Percentiles rank a stretch among this genome's conserved stretches.
Conservation (phyloP, 208 protist genomes). For the Angomonas deanei region DNA sequence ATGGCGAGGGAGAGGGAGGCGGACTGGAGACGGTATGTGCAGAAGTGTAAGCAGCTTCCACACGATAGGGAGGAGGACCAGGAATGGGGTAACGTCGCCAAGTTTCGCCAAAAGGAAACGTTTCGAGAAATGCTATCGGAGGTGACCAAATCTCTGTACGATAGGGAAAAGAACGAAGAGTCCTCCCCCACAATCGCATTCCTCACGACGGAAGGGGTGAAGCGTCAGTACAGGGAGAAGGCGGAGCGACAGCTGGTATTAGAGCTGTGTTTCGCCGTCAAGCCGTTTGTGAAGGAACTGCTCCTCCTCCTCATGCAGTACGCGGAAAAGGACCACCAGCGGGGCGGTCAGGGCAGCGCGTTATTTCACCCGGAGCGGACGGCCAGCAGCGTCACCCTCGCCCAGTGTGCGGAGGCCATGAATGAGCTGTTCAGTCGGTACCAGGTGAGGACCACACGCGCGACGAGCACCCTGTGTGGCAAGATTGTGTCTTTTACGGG, state of each 20-base stretch:
- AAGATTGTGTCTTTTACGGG: constrained; percentile 7
- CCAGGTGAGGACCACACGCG: constrained; percentile 19
- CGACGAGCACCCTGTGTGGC: constrained; percentile 27
- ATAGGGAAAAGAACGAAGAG: not conserved
- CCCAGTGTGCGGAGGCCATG: constrained; percentile 45
- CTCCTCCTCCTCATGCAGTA: constrained; percentile 39
- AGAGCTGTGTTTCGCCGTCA: constrained; percentile 41
- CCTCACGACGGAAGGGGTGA: not conserved
- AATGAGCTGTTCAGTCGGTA: constrained; percentile 56
- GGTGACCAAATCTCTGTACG: not conserved
- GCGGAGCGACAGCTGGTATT: constrained; percentile 22
- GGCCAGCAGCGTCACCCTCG: constrained; percentile 16
- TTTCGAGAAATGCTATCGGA: not conserved
- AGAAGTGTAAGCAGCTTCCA: not conserved
- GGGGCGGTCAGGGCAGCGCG: not conserved
- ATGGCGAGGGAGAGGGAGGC: not conserved
- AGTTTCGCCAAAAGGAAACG: not conserved
- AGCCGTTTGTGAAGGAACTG: constrained; percentile 41
- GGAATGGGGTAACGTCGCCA: no score
- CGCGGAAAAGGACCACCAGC: constrained; percentile 20
- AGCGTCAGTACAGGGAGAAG: not conserved
- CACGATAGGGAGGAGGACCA: not conserved
- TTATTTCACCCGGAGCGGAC: not conserved
- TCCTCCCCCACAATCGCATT: not conserved
- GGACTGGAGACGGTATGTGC: not conserved